A percentile compares a stretch with the other conserved stretches of the same genome.
These are phyloP conservation scores for Talaromyces sp. DNA, from an alignment of 2,329 filamentous ascomycete genomes.

Conservation along the genomic window DNA sequence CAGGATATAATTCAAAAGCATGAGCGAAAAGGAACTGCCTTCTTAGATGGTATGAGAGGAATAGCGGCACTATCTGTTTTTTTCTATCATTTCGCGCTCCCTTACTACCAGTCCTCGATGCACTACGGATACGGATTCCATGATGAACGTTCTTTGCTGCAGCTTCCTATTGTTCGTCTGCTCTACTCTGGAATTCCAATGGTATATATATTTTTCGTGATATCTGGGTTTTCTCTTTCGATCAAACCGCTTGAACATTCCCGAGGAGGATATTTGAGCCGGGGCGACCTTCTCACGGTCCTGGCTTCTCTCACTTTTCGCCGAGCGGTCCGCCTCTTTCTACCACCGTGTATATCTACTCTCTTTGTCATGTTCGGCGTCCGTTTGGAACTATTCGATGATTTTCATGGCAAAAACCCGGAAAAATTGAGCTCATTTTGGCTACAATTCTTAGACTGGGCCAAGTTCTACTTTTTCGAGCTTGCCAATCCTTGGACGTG, in stretches of 20 bases:
- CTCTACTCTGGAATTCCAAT: not conserved
- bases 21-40: not conserved
- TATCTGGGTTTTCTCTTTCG: not conserved
- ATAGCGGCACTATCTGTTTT: not conserved
- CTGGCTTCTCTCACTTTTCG: not conserved
- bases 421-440: not conserved
- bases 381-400: not conserved
- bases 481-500: not conserved
- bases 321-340: not conserved
- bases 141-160: not conserved
- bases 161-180: not conserved
- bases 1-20: not conserved
- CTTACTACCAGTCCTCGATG: not conserved
- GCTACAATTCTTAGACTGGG: not conserved
- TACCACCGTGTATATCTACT: not conserved
- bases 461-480: not conserved
- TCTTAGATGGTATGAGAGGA: not conserved
- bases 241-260: not conserved
- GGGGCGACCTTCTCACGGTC: not conserved
- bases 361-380: not conserved
- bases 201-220: not conserved
- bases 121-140: not conserved
- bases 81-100: not conserved
- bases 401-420: not conserved
- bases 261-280: not conserved